Conservation (phyloP, 306 rosid genomes). For the Rubus idaeus region DNA sequence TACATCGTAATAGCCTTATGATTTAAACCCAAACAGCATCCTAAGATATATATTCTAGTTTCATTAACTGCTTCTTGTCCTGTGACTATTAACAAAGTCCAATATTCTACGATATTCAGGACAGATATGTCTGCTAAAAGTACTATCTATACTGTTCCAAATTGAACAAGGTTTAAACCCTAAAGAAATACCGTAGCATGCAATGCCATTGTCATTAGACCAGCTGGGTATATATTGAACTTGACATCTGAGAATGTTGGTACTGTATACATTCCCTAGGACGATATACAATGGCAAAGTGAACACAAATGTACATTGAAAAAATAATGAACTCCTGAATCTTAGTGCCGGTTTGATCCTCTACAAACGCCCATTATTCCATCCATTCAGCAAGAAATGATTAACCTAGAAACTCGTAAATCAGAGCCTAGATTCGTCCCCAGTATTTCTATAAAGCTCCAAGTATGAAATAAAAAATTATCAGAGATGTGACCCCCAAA, state of each 20-base stretch:
- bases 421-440: background rate
- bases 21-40: background rate
- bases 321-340: background rate
- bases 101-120: background rate
- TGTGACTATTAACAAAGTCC: background rate
- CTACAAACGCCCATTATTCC: background rate
- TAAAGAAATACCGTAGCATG: background rate
- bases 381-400: background rate
- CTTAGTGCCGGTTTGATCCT: background rate
- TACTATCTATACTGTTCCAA: background rate
- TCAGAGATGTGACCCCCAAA: background rate
- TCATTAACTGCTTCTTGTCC: background rate
- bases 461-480: background rate
- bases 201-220: conserved; percentile 13
- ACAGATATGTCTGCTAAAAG: background rate
- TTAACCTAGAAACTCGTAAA: background rate
- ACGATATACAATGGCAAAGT: conserved; percentile 3
- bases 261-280: background rate
- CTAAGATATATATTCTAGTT: background rate
- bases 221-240: background rate
- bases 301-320: background rate
- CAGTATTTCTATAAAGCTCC: background rate
- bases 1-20: background rate
- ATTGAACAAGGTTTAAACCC: background rate
- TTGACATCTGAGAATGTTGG: conserved; percentile 10